Percentiles rank a stretch among this genome's conserved stretches.
These are phyloP conservation scores for Chrysochromulina tobinii DNA, from an alignment of 78 protist genomes.

Conservation along the genomic window DNA sequence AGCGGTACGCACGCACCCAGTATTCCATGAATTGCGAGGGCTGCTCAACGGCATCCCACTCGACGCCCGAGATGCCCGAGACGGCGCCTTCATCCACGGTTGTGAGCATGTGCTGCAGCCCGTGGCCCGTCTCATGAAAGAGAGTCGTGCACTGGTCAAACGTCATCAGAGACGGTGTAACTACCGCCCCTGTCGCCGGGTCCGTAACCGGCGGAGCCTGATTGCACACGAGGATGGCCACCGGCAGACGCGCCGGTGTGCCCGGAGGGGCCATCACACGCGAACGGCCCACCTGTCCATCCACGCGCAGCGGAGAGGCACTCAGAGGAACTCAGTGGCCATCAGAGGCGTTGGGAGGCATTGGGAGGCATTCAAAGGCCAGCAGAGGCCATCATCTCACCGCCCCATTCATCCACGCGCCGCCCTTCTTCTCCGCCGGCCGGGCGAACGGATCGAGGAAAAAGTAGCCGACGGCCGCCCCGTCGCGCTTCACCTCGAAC, in stretches of 20 bases:
- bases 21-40: conserved; percentile 63
- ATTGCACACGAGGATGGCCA: too few species aligned
- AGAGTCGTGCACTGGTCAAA: conserved; percentile 52
- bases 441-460: background rate
- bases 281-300: too few species aligned
- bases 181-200: too few species aligned
- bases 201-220: too few species aligned
- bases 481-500: conserved; percentile 34
- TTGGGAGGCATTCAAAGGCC: conserved; percentile 25
- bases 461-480: too few species aligned
- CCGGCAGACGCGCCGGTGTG: too few species aligned
- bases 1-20: background rate
- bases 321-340: too few species aligned
- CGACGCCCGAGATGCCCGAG: conserved; percentile 53
- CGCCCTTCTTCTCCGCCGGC: conserved; percentile 31
- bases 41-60: conserved; percentile 71
- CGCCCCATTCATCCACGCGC: conserved; percentile 58
- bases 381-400: conserved; percentile 8
- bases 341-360: conserved; percentile 3
- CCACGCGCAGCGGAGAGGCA: too few species aligned
- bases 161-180: conserved; percentile 32
- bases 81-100: too few species aligned
- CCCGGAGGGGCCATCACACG: too few species aligned
- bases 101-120: conserved; percentile 64
- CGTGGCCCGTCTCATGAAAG: conserved; percentile 70